Percentiles rank a stretch among this genome's conserved stretches.
phyloP scores from a whole-genome alignment of 345 rosid species.

The Populus ilicifolia region DNA sequence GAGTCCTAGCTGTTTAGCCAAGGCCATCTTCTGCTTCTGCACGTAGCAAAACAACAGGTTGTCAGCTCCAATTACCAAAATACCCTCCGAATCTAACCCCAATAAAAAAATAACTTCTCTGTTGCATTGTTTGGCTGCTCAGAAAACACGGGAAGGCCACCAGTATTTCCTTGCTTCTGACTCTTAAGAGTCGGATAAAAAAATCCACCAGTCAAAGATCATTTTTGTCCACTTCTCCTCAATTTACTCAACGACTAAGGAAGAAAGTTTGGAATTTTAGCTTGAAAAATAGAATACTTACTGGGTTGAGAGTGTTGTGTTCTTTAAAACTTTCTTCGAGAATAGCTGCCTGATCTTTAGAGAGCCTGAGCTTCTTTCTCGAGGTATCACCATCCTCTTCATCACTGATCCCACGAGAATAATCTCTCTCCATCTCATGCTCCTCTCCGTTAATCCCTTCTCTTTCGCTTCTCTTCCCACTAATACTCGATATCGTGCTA shows the following conservation, averaged over 20 bases:
- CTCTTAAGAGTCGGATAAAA: neutral
- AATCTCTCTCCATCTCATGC: slow-evolving; percentile 55
- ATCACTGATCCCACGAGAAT: slow-evolving; percentile 75
- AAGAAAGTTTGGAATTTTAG: neutral
- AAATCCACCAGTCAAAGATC: neutral
- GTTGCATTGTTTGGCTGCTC: slow-evolving; percentile 8
- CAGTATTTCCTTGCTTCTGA: neutral
- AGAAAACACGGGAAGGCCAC: slow-evolving; percentile 4
- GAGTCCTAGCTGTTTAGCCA: slow-evolving; percentile 50
- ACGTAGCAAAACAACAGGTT: neutral
- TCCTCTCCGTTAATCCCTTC: slow-evolving; percentile 61
- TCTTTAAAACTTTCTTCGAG: slow-evolving; percentile 94
- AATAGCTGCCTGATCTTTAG: slow-evolving; percentile 90
- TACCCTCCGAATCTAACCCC: neutral
- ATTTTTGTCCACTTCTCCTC: neutral
- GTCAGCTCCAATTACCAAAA: slow-evolving; percentile 10
- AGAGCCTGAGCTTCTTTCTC: slow-evolving; percentile 86
- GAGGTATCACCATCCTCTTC: slow-evolving; percentile 91
- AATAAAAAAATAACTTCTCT: neutral
- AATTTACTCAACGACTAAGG: slow-evolving; percentile 15
- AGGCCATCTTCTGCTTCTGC: slow-evolving; percentile 85
- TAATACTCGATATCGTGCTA: slow-evolving; percentile 85
- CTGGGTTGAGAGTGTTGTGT: slow-evolving; percentile 93
- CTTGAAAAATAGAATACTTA: slow-evolving; percentile 27
- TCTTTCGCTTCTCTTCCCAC: slow-evolving; percentile 88